Conservation (phyloP, 805 yeast species). For the Nakazawaea populi region DNA sequence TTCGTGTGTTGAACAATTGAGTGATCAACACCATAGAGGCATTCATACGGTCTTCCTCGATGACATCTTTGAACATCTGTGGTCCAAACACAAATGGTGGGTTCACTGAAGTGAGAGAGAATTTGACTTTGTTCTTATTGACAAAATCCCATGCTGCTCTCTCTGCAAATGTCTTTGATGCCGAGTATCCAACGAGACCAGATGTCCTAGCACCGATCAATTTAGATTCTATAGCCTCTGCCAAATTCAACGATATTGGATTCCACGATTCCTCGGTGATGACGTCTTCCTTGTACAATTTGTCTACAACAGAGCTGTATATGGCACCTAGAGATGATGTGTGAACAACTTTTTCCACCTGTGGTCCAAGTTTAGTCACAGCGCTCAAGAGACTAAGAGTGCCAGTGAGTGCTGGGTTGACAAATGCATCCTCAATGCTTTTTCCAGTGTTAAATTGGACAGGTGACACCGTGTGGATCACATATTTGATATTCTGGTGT, state of each 20-base stretch:
- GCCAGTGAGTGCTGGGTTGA: constrained; percentile 53
- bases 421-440: constrained; percentile 40
- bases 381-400: constrained; percentile 42
- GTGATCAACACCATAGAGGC: constrained; percentile 28
- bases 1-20: constrained; percentile 14
- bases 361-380: constrained; percentile 33
- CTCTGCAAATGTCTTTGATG: constrained; percentile 53
- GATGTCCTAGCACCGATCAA: constrained; percentile 14
- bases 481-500: constrained; percentile 33
- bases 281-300: neutral
- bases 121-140: constrained; percentile 29
- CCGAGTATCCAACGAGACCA: constrained; percentile 20
- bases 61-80: constrained; percentile 33
- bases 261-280: constrained; percentile 32
- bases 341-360: constrained; percentile 42
- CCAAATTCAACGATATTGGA: constrained; percentile 26
- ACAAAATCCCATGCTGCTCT: constrained; percentile 48
- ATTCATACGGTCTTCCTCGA: constrained; percentile 25
- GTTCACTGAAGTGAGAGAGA: constrained; percentile 31
- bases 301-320: constrained; percentile 9
- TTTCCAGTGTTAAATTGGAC: constrained; percentile 29
- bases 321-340: constrained; percentile 50
- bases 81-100: constrained; percentile 50
- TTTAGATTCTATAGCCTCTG: constrained; percentile 12
- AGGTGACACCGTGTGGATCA: constrained; percentile 51